Evolutionary conservation across 2,329 filamentous ascomycete genomes (phyloP).

Genomic region (Akanthomyces muscarius): DNA sequence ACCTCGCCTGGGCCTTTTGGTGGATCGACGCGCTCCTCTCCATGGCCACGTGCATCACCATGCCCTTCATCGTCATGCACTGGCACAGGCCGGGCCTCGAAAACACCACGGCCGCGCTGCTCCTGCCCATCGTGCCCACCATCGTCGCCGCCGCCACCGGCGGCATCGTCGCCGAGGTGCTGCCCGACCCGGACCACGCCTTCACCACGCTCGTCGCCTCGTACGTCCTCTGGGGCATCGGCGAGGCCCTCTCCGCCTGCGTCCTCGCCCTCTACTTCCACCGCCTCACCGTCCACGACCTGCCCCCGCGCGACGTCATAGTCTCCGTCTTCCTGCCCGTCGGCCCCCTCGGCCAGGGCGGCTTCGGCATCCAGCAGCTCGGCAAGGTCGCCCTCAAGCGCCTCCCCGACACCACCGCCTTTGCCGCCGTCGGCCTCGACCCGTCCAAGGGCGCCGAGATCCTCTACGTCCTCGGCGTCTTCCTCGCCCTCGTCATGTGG

Average conservation of each 20-base stretch:
- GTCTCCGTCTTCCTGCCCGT: conserved; percentile 65
- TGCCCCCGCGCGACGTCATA: conserved; percentile 63
- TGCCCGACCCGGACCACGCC: conserved; percentile 52
- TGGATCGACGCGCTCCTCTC: conserved; percentile 53
- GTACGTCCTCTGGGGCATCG: conserved; percentile 67
- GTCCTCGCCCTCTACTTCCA: conserved; percentile 67
- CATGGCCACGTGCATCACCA: conserved; percentile 49
- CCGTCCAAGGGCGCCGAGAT: conserved; percentile 36
- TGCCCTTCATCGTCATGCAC: conserved; percentile 54
- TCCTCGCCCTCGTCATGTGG: conserved; percentile 41
- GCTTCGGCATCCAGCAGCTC: conserved; percentile 52
- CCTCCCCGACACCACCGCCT: conserved; percentile 37
- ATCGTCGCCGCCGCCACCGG: conserved; percentile 64
- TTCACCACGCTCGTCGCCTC: conserved; percentile 59
- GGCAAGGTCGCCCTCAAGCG: conserved; percentile 44
- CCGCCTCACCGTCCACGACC: conserved; percentile 60
- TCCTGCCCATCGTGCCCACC: conserved; percentile 63
- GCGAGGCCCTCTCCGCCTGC: conserved; percentile 53
- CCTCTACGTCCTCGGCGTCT: conserved; percentile 55
- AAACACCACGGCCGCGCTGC: conserved; percentile 60
- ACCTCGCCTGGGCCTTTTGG: conserved; percentile 55
- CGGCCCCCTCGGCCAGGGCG: conserved; percentile 63
- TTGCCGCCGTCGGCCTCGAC: conserved; percentile 39
- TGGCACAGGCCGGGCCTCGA: conserved; percentile 44
- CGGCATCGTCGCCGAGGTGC: conserved; percentile 57